Conservation (phyloP, 2,329 filamentous ascomycete genomes). For the Pezicula carpinea region DNA sequence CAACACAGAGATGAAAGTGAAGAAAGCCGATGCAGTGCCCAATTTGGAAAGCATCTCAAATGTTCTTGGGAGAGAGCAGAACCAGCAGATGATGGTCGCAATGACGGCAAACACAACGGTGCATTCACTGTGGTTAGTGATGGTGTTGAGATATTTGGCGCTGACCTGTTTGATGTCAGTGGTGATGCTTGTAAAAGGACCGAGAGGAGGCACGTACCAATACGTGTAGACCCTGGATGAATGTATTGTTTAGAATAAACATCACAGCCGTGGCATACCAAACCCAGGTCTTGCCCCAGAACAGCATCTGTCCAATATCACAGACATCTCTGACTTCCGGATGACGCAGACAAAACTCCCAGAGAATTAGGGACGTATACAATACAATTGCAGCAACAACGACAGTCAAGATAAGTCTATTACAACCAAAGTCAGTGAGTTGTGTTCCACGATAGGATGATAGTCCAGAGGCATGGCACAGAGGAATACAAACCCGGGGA, state of each 20-base stretch:
- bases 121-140: constrained; percentile 67
- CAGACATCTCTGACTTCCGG: constrained; percentile 90
- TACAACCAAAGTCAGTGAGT: too few relatives aligned
- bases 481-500: constrained; percentile 83
- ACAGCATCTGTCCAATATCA: constrained; percentile 92
- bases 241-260: constrained; percentile 93
- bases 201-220: constrained; percentile 37
- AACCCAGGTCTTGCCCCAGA: constrained; percentile 75
- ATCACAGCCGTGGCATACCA: constrained; percentile 71
- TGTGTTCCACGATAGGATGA: too few relatives aligned
- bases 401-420: constrained; percentile 75
- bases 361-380: constrained; percentile 71
- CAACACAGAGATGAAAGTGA: constrained; percentile 86
- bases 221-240: constrained; percentile 78
- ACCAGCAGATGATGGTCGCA: constrained; percentile 68
- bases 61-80: constrained; percentile 79
- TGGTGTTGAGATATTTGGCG: constrained; percentile 85
- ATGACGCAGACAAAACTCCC: constrained; percentile 84
- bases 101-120: constrained; percentile 78
- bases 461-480: too few relatives aligned
- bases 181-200: too few relatives aligned
- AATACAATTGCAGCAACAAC: constrained; percentile 74
- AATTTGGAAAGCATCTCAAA: constrained; percentile 77
- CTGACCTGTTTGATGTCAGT: constrained; percentile 40
- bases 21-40: constrained; percentile 74